Evolutionary conservation across 345 rosid species (phyloP).

Genomic region (Brassica rapa): DNA sequence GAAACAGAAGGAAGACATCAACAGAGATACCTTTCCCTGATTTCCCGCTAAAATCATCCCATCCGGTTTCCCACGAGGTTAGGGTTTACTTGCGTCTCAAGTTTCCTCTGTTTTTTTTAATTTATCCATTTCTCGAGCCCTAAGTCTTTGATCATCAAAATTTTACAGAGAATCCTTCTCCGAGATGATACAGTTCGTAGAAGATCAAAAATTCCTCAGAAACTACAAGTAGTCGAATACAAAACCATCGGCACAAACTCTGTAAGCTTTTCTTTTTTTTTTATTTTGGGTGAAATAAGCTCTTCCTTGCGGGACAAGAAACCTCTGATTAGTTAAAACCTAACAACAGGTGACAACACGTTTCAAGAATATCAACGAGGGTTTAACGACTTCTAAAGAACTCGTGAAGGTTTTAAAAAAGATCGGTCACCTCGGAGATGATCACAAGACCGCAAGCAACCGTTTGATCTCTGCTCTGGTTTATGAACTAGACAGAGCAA

Average conservation of each 20-base stretch:
- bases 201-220: conserved; percentile 18
- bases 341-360: conserved; percentile 58
- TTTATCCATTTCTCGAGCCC: neutral
- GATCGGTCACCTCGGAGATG: conserved; percentile 59
- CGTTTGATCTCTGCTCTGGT: conserved; percentile 68
- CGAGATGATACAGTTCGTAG: neutral
- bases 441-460: conserved; percentile 46
- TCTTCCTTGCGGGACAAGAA: conserved; percentile 18
- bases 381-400: conserved; percentile 74
- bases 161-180: conserved; percentile 10
- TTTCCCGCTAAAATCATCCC: conserved; percentile 50
- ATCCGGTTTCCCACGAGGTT: conserved; percentile 70
- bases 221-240: conserved; percentile 20
- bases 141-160: neutral
- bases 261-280: conserved; percentile 1
- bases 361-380: conserved; percentile 62
- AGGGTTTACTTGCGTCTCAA: conserved; percentile 22
- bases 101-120: neutral
- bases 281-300: neutral
- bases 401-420: conserved; percentile 69
- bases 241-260: conserved; percentile 23
- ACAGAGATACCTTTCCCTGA: conserved; percentile 29
- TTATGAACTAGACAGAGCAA: conserved; percentile 64
- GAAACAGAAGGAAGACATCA: conserved; percentile 40
- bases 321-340: neutral